These are phyloP conservation scores for Ceriops zippeliana DNA, from an alignment of 345 rosid species.

Conservation along the genomic window DNA sequence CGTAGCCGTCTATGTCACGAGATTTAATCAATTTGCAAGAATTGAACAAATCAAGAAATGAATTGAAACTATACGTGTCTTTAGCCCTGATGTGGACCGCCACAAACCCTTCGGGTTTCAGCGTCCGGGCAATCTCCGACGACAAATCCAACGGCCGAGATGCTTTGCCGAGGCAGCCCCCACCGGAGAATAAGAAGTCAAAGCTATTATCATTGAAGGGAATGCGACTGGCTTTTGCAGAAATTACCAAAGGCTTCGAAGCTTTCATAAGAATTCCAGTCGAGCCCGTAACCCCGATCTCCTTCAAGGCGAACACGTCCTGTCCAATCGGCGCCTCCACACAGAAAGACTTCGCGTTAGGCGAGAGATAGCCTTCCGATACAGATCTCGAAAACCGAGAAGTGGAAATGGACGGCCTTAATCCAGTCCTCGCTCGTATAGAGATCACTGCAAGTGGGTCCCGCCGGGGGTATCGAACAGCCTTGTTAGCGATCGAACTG, in stretches of 20 bases:
- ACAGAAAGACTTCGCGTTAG: slow-evolving; percentile 60
- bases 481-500: slow-evolving; percentile 39
- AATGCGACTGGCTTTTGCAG: slow-evolving; percentile 48
- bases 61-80: slow-evolving; percentile 94
- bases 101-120: slow-evolving; percentile 83
- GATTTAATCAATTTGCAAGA: slow-evolving; percentile 63
- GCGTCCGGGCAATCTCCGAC: slow-evolving; percentile 64
- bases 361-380: slow-evolving; percentile 61
- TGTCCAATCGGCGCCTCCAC: slow-evolving; percentile 65
- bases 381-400: slow-evolving; percentile 79
- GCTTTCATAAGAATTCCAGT: slow-evolving; percentile 72
- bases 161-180: slow-evolving; percentile 52
- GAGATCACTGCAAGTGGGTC: slow-evolving; percentile 35
- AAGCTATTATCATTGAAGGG: slow-evolving; percentile 55
- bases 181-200: slow-evolving; percentile 85
- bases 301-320: slow-evolving; percentile 77
- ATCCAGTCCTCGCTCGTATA: slow-evolving; percentile 66
- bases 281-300: slow-evolving; percentile 66
- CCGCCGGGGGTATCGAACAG: slow-evolving; percentile 24
- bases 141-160: slow-evolving; percentile 63
- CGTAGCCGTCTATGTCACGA: slow-evolving; percentile 60
- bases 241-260: slow-evolving; percentile 69
- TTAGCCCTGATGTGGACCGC: slow-evolving; percentile 78
- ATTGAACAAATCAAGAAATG: slow-evolving; percentile 89
- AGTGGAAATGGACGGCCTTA: slow-evolving; percentile 56